phyloP scores from a whole-genome alignment of 73 alveolate genomes.

The Symbiodinium natans region DNA sequence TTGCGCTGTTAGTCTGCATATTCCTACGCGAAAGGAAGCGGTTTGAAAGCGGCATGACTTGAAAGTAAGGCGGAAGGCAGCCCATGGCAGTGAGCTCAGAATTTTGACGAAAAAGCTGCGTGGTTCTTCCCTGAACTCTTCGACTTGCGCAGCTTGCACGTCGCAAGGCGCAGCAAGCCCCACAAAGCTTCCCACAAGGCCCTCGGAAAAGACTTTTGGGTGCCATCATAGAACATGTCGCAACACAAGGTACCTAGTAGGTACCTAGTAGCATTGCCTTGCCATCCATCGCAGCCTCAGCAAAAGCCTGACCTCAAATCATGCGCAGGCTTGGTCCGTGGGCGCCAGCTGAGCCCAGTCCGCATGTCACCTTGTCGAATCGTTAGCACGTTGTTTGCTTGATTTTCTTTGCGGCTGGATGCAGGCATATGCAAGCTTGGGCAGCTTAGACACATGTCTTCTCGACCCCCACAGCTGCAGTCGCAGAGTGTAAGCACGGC shows the following conservation, averaged over 20 bases:
- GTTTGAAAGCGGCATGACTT: neutral
- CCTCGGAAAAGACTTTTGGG: too few relatives aligned
- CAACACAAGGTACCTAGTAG: too few relatives aligned
- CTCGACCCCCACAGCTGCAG: too few relatives aligned
- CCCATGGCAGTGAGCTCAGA: neutral
- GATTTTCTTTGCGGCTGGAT: neutral
- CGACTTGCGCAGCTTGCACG: neutral
- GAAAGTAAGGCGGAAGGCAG: neutral
- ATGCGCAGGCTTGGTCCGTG: neutral
- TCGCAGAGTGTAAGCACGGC: too few relatives aligned
- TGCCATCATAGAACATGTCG: too few relatives aligned
- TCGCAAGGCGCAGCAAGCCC: neutral
- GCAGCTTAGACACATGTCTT: neutral
- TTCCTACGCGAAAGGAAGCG: too few relatives aligned
- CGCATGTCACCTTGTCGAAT: neutral
- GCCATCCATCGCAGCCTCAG: too few relatives aligned
- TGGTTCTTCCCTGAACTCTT: neutral
- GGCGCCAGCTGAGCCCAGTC: conserved; percentile 16
- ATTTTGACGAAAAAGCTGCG: neutral
- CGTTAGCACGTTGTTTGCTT: neutral
- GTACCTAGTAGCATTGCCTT: too few relatives aligned
- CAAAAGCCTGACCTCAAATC: too few relatives aligned
- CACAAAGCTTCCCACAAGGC: neutral
- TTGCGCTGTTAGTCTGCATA: too few relatives aligned
- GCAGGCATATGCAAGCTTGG: neutral